Percentiles rank a stretch among this genome's conserved stretches.
phyloP scores from a whole-genome alignment of 2,329 filamentous ascomycete species.

The Colletotrichum scovillei region DNA sequence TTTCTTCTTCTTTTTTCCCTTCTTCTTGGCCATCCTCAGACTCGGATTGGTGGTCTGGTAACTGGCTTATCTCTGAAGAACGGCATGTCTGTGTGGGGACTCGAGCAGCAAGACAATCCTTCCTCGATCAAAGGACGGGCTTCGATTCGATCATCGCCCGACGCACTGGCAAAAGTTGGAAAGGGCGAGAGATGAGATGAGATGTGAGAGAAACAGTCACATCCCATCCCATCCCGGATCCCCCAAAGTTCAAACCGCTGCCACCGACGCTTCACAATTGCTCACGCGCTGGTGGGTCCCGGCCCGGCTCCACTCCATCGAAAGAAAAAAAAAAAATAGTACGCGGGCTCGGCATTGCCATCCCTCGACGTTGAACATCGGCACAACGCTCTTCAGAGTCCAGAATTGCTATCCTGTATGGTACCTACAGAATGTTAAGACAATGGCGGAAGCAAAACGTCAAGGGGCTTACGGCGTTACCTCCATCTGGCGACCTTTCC shows the following conservation, averaged over 20 bases:
- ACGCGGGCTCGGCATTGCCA: conserved; percentile 26
- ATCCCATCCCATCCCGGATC: conserved; percentile 5
- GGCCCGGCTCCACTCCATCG: conserved; percentile 12
- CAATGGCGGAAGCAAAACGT: background rate
- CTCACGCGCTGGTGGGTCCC: conserved; percentile 30
- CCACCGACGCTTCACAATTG: conserved; percentile 27
- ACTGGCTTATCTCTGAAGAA: conserved; percentile 12
- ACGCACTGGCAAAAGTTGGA: conserved; percentile 1
- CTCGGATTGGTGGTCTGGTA: background rate
- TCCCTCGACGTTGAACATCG: conserved; percentile 3
- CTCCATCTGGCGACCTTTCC: background rate
- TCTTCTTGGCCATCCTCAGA: background rate
- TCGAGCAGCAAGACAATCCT: background rate
- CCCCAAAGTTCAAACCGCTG: conserved; percentile 7
- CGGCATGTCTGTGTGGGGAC: background rate
- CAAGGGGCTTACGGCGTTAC: background rate
- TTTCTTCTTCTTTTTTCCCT: background rate
- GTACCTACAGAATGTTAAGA: background rate
- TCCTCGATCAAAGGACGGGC: conserved; percentile 11
- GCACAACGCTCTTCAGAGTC: background rate
- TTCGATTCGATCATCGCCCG: background rate
- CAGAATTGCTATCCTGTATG: background rate
- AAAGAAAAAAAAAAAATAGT: background rate
- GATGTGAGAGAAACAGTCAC: conserved; percentile 27
- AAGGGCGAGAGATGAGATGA: conserved; percentile 28